Evolutionary conservation across 768 basidiomycete genomes (phyloP), one percentile per base, ranked within the genome.

Genomic region (Tricholoma hemisulphureum): DNA sequence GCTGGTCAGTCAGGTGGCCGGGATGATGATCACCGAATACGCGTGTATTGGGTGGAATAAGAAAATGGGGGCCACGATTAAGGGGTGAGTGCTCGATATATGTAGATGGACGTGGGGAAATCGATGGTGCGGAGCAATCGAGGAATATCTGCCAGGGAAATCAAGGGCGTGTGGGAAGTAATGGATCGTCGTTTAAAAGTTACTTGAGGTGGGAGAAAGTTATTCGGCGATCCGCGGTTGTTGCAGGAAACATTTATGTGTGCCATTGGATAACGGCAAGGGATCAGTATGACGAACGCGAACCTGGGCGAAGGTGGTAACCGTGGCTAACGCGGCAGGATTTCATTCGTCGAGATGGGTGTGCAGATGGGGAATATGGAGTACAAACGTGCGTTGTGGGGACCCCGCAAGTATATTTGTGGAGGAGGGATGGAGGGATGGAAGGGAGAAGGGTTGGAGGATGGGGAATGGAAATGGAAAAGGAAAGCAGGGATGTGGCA

Each of bases 351-450:
- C 35, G 46, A 34, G 31, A 35, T 31, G 24, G 23, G 26, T 37
- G n/a, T 21, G 48, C 53, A 45, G 37, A 51, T 55, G 58, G 58
- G 54, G 58, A 58, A 58, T 29, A n/a, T 13, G 20, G 11, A 41
- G 34, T 23, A 37, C 59, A 57, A 65, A 65, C 63, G 63, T 65
- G 63, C 61, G 63, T 58, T 49, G 9, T 16, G 49, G 8, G 49
- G 28, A 53, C 51, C 51, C 51, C 51, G 23, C 32, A 53, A 53
- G n/a, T n/a, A n/a, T n/a, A n/a, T n/a, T n/a, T n/a, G n/a, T n/a
- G n/a, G n/a, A 24, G 3, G 51, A 8, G 31, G 23, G 20, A 21
- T 14, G 49, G 31, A 51, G 20, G 20, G 49, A 2, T 10, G 14
- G 29, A 23, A 29, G 3, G 28, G 10, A 1, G 31, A 48, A 53